Conservation (phyloP, 2,329 filamentous ascomycete species). For the Cercospora sp. region DNA sequence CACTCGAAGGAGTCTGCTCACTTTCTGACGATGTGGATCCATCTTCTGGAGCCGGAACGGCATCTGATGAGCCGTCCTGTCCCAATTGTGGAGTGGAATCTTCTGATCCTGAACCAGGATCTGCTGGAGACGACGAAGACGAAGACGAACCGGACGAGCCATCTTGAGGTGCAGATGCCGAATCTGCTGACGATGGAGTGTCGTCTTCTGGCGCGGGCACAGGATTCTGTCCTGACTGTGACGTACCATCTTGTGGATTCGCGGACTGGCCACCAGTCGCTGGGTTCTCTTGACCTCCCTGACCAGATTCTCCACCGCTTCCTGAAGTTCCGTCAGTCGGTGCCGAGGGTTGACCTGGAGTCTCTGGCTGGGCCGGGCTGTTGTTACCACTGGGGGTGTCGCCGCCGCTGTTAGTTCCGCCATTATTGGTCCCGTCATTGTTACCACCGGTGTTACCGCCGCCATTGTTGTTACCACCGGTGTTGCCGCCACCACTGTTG, state of each 20-base stretch:
- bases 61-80: background rate
- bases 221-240: background rate
- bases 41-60: background rate
- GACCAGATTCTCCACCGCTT: background rate
- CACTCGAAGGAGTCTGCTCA: background rate
- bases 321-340: conserved; percentile 1
- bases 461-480: background rate
- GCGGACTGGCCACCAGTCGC: background rate
- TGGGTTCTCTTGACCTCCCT: background rate
- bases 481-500: background rate
- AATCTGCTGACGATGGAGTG: background rate
- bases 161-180: conserved; percentile 1
- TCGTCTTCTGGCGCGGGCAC: background rate
- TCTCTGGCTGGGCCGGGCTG: background rate
- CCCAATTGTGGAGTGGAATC: background rate
- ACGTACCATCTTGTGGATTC: background rate
- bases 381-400: background rate
- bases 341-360: background rate
- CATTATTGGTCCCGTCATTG: background rate
- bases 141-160: background rate
- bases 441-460: background rate
- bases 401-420: background rate
- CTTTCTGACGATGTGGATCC: background rate
- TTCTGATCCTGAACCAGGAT: background rate
- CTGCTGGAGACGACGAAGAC: background rate